Percentiles rank a stretch among this genome's conserved stretches.
phyloP scores from a whole-genome alignment of 2,329 filamentous ascomycete species.

The Penicillium sp. region DNA sequence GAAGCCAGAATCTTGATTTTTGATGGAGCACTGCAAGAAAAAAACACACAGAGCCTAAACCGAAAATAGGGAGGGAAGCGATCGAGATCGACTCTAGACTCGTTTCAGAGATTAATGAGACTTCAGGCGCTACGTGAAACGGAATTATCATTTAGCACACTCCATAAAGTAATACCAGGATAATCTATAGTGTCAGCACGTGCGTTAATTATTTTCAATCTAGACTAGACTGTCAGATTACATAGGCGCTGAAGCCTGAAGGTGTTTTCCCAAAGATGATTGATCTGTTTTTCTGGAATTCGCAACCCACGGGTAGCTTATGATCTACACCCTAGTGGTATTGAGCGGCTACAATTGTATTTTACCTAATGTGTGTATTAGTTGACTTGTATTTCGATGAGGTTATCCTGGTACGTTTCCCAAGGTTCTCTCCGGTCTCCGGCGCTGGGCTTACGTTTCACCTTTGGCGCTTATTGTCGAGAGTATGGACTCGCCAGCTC shows the following conservation, averaged over 20 bases:
- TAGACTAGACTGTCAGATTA: not conserved
- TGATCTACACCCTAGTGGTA: not conserved
- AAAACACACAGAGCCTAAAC: not conserved
- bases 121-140: conserved; percentile 8
- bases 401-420: not conserved
- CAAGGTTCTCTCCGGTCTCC: not conserved
- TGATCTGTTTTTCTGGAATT: not conserved
- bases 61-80: not conserved
- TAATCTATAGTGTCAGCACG: too few relatives aligned
- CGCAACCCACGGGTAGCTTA: not conserved
- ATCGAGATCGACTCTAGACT: conserved; percentile 1
- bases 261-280: too few relatives aligned
- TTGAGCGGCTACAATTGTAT: not conserved
- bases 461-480: not conserved
- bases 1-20: conserved; percentile 23
- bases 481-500: not conserved
- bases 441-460: not conserved
- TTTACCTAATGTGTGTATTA: not conserved
- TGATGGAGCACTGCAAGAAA: not conserved
- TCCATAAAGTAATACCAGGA: not conserved
- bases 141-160: not conserved
- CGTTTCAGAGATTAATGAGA: not conserved
- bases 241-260: too few relatives aligned
- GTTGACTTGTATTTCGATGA: not conserved
- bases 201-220: not conserved